These are phyloP conservation scores for Candida frijolesensis DNA, from an alignment of 1,139 yeast genomes.

Conservation along the genomic window DNA sequence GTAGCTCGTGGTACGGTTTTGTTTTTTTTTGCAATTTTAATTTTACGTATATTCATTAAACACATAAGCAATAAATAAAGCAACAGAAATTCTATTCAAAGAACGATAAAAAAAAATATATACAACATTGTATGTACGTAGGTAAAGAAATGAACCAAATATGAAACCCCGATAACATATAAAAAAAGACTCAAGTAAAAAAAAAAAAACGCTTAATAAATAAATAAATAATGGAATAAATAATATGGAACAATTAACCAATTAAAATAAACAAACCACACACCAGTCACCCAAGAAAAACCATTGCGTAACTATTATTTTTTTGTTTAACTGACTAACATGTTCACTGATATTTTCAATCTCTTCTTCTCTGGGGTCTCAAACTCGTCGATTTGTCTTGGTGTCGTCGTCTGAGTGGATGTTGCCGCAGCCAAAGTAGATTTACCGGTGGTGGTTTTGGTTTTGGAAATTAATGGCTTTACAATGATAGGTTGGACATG, in stretches of 20 bases:
- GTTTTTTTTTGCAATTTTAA: background rate
- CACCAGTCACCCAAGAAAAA: background rate
- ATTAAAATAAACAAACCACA: background rate
- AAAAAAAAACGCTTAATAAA: background rate
- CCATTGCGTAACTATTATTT: background rate
- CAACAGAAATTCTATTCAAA: background rate
- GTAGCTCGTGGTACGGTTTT: background rate
- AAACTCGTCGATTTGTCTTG: conserved; percentile 16
- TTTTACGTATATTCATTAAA: background rate
- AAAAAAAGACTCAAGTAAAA: background rate
- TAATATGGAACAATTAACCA: background rate
- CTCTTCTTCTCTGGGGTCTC: conserved; percentile 37
- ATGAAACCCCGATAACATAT: background rate
- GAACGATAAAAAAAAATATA: background rate
- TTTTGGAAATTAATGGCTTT: conserved; percentile 5
- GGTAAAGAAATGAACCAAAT: background rate
- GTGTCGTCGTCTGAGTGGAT: background rate
- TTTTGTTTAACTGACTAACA: conserved; percentile 38
- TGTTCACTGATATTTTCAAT: conserved; percentile 48
- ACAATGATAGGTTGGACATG: conserved; percentile 4
- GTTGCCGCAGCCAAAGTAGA: background rate
- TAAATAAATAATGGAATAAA: conserved; percentile 2
- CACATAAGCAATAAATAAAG: background rate
- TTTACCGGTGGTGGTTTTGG: conserved; percentile 3
- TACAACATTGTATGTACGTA: background rate